phyloP scores from a whole-genome alignment of 768 basidiomycete species.

The Boletus rex-veris region DNA sequence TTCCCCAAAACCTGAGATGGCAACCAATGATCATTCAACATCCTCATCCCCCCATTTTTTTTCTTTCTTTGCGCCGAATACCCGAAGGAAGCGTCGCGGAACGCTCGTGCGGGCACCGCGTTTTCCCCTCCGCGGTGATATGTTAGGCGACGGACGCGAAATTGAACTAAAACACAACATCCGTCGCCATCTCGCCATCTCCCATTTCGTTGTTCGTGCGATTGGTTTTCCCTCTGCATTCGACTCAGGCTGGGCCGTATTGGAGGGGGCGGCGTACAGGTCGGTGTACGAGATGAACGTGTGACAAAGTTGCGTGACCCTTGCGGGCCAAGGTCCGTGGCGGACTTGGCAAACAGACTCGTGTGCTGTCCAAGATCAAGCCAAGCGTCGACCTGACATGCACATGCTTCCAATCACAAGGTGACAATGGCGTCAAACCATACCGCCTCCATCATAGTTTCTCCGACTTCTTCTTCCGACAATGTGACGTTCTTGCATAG shows the following conservation, averaged over 20 bases:
- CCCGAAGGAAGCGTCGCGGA: constrained; percentile 23
- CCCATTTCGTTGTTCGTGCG: constrained; percentile 3
- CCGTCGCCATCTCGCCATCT: neutral
- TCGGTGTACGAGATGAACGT: constrained; percentile 11
- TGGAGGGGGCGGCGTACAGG: neutral
- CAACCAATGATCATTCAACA: neutral
- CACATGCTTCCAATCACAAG: neutral
- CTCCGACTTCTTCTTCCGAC: neutral
- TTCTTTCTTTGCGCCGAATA: neutral
- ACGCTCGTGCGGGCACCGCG: constrained; percentile 8
- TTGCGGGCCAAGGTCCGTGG: neutral
- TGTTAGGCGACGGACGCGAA: constrained; percentile 7
- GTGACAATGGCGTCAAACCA: neutral
- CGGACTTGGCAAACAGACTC: neutral
- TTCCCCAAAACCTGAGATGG: neutral
- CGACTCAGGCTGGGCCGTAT: neutral
- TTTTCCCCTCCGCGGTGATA: constrained; percentile 15
- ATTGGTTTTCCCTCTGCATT: neutral
- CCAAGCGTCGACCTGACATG: neutral
- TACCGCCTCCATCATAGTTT: neutral
- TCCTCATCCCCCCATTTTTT: no score
- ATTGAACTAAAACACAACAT: neutral
- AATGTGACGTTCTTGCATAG: constrained; percentile 1
- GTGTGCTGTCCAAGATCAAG: neutral
- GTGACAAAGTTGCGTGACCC: constrained; percentile 2